Evolutionary conservation across 2,329 filamentous ascomycete species (phyloP), one percentile per base, ranked within the genome.

Genomic region (Alternaria brassicicola): DNA sequence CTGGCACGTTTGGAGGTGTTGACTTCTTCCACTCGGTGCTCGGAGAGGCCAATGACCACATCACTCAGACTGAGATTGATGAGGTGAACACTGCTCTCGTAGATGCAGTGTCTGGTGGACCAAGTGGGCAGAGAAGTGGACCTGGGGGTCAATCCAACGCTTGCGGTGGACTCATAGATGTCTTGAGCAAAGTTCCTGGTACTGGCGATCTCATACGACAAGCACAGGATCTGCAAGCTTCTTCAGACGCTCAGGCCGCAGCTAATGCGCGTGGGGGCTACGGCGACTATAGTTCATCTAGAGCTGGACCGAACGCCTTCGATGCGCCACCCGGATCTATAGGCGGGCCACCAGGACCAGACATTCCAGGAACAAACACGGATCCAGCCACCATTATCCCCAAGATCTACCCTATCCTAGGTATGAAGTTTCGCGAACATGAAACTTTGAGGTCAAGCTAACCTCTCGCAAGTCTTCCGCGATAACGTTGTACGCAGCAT

Each of bases 401-500:
- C 0, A 80, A 96, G 78, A 97, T 99, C 65, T 98, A 98, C 71
- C 95, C 95, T 1, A 97, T 99, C 59, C 85, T 99, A 0, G 43
- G 43, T 46, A 46, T 25, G 43, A 1, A 13, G 0, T 3, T 1
- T 33, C 19, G 8, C 6, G 12, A 23, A 33, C 28, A 4, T 13
- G 13, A 33, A 15, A 7, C 3, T 5, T 8, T 7, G 5, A 4
- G 5, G 1, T 1, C 1, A 8, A 33, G 28, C 43, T 46, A 21
- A 46, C 28, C 28, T 6, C 8, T n/a, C 19, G 28, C 26, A 46
- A 46, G 86, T 91, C 59, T 99, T 98, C 82, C 87, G 94, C 59
- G 95, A 99, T 81, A 95, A 90, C 71, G 93, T 99, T 53, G 93
- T 97, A 49, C 92, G 92, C 67, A 86, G 89, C 38, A 93, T 99